Conservation (phyloP, 2,329 filamentous ascomycete species). For the Penicillium sp. region DNA sequence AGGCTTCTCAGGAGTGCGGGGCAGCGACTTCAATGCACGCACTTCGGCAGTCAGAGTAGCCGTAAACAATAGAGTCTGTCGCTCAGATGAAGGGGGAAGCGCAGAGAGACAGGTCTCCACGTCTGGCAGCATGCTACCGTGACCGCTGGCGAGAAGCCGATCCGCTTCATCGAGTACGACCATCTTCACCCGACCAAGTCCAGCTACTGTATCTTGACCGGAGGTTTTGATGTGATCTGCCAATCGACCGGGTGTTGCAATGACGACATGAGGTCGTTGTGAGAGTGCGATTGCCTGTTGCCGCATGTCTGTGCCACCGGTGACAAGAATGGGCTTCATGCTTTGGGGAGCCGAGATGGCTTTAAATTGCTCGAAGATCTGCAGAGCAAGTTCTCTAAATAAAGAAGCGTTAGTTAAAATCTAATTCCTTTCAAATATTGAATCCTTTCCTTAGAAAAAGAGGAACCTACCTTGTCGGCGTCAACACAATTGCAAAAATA, state of each 20-base stretch:
- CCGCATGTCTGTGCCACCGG: slow-evolving; percentile 90
- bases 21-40: slow-evolving; percentile 78
- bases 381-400: slow-evolving; percentile 82
- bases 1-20: slow-evolving; percentile 68
- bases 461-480: slow-evolving; percentile 70
- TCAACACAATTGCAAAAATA: slow-evolving; percentile 87
- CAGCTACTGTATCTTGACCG: slow-evolving; percentile 85
- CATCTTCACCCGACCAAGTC: slow-evolving; percentile 76
- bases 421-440: neutral
- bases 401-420: slow-evolving; percentile 2
- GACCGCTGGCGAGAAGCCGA: slow-evolving; percentile 73
- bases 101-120: slow-evolving; percentile 84
- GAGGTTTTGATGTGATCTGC: slow-evolving; percentile 93
- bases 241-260: slow-evolving; percentile 89
- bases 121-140: slow-evolving; percentile 91
- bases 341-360: slow-evolving; percentile 87
- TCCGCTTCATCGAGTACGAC: slow-evolving; percentile 97
- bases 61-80: slow-evolving; percentile 96
- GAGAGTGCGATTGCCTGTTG: slow-evolving; percentile 83
- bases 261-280: slow-evolving; percentile 84
- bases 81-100: slow-evolving; percentile 73
- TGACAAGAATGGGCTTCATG: slow-evolving; percentile 86
- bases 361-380: slow-evolving; percentile 95
- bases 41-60: slow-evolving; percentile 95
- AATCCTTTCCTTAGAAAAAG: neutral